Evolutionary conservation across 208 protist genomes (phyloP), one percentile per base, ranked within the genome.

Genomic region (Crithidia bombi): DNA sequence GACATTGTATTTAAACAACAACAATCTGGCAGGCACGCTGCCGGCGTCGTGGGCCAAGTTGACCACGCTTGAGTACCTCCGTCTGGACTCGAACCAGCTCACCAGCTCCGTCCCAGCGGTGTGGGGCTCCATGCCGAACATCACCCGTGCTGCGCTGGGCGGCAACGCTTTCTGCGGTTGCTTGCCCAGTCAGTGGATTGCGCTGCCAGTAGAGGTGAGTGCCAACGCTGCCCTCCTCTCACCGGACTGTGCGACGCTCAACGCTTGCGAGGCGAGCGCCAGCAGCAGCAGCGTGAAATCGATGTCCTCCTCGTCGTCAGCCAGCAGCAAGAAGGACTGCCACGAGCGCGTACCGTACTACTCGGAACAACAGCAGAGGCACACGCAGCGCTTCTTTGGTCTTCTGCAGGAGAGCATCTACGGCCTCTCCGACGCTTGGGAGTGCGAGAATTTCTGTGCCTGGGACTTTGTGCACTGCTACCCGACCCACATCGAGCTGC

Each of bases 391-490:
- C 12, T 69, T 69, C 44, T 28, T 69, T 0, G 19, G 59, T 11
- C 23, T 49, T 19, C 15, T 69, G 17, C 46, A 39, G 23, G 28
- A 1, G 25, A 33, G 51, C 51, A 69, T 69, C 10, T 41, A 38
- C 1, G 51, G 35, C 10, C 26, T 69, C 35, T 43, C 64, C 5
- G 36, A 51, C 10, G 25, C 38, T 17, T 69, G 64, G 64, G 39
- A 49, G 1, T 69, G 64, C 36, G 28, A 69, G 32, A 69, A 69
- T 23, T 69, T 69, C 51, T 69, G 64, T 36, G 33, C 64, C 6
- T 56, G 55, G 26, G 26, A 47, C 36, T 38, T 36, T 0, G 19
- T 69, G 17, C 26, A 25, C 26, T 69, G 64, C 50, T 59, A 38
- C 39, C 36, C 19, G 51, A 26, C 33, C 3, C 49, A 54, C 36